phyloP scores from a whole-genome alignment of 2,329 filamentous ascomycete genomes.

The Curvularia lunata region DNA sequence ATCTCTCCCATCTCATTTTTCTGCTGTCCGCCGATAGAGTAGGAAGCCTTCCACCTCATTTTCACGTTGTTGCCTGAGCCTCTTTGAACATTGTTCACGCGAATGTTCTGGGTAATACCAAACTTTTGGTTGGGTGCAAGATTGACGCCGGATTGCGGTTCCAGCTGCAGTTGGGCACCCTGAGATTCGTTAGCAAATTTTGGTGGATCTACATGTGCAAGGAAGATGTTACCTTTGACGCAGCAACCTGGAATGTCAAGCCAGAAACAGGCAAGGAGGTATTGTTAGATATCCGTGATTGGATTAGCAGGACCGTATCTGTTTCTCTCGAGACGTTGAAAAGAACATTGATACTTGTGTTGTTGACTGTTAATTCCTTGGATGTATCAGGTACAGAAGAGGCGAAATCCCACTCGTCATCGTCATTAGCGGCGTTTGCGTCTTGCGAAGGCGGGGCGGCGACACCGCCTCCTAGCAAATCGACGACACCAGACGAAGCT shows the following conservation, averaged over 20 bases:
- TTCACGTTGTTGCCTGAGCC: conserved; percentile 81
- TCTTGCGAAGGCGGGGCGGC: conserved; percentile 36
- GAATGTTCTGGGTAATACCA: conserved; percentile 82
- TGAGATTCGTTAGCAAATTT: conserved; percentile 48
- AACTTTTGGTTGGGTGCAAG: conserved; percentile 73
- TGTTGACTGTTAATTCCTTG: conserved; percentile 71
- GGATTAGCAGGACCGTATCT: conserved; percentile 67
- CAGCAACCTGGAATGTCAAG: conserved; percentile 88
- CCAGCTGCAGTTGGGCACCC: conserved; percentile 81
- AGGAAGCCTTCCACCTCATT: conserved; percentile 86
- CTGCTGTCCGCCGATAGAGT: conserved; percentile 69
- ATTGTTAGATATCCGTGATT: conserved; percentile 84
- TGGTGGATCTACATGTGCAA: neutral
- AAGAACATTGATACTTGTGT: conserved; percentile 73
- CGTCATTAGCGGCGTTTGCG: conserved; percentile 71
- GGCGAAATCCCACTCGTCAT: conserved; percentile 94
- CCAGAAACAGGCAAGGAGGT: conserved; percentile 74
- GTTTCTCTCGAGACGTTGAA: conserved; percentile 71
- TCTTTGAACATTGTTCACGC: conserved; percentile 74
- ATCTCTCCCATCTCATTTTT: conserved; percentile 87
- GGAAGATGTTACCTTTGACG: conserved; percentile 74
- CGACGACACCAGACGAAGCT: conserved; percentile 39
- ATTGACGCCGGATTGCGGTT: conserved; percentile 81
- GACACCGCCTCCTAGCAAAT: conserved; percentile 46
- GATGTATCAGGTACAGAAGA: conserved; percentile 79